Conservation (phyloP, 2,329 filamentous ascomycete species). For the Alternaria ventricosa region DNA sequence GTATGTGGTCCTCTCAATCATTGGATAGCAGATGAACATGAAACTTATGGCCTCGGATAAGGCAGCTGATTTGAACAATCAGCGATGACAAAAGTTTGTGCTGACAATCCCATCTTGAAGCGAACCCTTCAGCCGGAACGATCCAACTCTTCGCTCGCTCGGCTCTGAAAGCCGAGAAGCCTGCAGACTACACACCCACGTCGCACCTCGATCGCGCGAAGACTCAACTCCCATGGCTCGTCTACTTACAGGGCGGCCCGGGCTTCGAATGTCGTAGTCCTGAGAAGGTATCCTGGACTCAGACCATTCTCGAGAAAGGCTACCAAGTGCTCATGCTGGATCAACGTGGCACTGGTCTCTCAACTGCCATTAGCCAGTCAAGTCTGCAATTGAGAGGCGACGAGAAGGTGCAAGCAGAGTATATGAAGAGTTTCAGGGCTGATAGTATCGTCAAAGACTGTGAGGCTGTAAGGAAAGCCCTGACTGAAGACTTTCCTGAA, state of each 20-base stretch:
- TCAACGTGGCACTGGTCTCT: conserved; percentile 87
- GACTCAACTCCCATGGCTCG: conserved; percentile 63
- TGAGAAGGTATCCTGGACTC: conserved; percentile 74
- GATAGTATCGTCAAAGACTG: conserved; percentile 90
- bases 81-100: not conserved
- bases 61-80: not conserved
- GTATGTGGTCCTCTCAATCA: conserved; percentile 2
- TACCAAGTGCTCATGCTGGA: conserved; percentile 88
- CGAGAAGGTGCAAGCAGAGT: conserved; percentile 74
- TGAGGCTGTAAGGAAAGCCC: conserved; percentile 78
- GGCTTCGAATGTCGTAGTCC: conserved; percentile 79
- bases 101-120: conserved; percentile 1
- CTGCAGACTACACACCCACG: conserved; percentile 56
- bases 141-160: conserved; percentile 81
- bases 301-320: conserved; percentile 74
- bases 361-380: conserved; percentile 76
- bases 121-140: conserved; percentile 63
- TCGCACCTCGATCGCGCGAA: conserved; percentile 59
- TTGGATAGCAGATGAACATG: not conserved
- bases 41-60: not conserved
- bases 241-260: conserved; percentile 87
- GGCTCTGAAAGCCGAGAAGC: conserved; percentile 69
- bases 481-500: conserved; percentile 73
- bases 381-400: conserved; percentile 70
- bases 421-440: conserved; percentile 84